Evolutionary conservation across 768 basidiomycete species (phyloP).

Genomic region (Pleurotus tuber-regium): DNA sequence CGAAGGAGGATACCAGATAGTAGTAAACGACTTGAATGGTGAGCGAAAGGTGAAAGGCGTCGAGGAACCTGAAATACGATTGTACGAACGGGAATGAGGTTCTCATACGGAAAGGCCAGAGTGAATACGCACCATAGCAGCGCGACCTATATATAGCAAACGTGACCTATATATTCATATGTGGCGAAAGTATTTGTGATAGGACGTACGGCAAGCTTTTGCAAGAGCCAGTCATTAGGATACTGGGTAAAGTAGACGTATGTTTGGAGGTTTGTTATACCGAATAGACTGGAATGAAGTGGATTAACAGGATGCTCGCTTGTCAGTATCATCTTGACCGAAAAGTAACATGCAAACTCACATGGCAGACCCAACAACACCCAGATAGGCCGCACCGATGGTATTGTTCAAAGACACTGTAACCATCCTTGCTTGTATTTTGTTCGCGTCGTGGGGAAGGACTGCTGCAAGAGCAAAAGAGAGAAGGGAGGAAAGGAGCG

Average conservation of each 20-base stretch:
- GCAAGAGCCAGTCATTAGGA: constrained; percentile 15
- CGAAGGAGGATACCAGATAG: constrained; percentile 24
- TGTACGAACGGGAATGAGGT: no score
- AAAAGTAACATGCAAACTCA: no score
- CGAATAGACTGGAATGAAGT: no score
- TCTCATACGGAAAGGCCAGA: no score
- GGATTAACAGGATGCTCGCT: no score
- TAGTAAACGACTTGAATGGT: constrained; percentile 25
- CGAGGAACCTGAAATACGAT: constrained; percentile 20
- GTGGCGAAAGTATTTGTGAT: background rate
- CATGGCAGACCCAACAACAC: constrained; percentile 25
- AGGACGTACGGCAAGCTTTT: constrained; percentile 14
- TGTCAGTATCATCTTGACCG: no score
- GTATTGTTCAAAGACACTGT: constrained; percentile 26
- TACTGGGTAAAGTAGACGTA: constrained; percentile 20
- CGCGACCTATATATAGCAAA: no score
- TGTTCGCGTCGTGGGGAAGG: no score
- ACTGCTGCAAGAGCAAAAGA: no score
- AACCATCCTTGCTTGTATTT: no score
- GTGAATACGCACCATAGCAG: background rate
- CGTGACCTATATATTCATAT: no score
- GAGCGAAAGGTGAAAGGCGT: constrained; percentile 25
- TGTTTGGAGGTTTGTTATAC: constrained; percentile 20
- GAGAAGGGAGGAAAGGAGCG: no score
- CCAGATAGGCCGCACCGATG: constrained; percentile 28